Evolutionary conservation across 768 basidiomycete genomes (phyloP).

Genomic region (Mycena haematopus): DNA sequence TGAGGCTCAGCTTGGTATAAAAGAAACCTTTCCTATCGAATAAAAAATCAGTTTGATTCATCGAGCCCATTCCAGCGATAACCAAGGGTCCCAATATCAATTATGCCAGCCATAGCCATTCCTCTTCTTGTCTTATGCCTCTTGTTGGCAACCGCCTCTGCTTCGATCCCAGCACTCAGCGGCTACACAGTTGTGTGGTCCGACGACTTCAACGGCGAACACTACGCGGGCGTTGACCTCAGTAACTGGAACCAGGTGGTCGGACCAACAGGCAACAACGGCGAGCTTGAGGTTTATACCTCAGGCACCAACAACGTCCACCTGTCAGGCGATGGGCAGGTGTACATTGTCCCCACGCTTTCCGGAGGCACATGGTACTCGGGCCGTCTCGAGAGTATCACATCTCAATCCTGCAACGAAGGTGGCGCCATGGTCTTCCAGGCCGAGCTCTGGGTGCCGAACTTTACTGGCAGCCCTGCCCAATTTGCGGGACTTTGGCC

Average conservation of each 20-base stretch:
- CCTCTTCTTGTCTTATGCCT: not conserved
- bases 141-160: not conserved
- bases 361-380: not conserved
- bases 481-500: slow-evolving; percentile 3
- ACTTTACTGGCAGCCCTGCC: not conserved
- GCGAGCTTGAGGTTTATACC: not conserved
- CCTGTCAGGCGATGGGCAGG: not conserved
- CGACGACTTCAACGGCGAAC: slow-evolving; percentile 2
- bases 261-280: not conserved
- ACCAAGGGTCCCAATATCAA: not conserved
- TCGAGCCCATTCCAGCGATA: not conserved
- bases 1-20: too few species aligned
- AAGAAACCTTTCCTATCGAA: not conserved
- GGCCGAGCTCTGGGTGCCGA: not conserved
- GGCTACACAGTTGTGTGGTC: not conserved
- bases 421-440: slow-evolving; percentile 4
- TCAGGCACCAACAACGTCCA: not conserved
- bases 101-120: not conserved
- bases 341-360: not conserved
- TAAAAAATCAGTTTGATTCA: not conserved
- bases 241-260: not conserved
- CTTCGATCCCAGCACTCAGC: not conserved
- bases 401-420: not conserved
- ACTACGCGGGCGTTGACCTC: not conserved
- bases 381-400: not conserved